A percentile compares a stretch with the other conserved stretches of the same genome.
phyloP scores from a whole-genome alignment of 768 basidiomycete species.

The Dacryopinax primogenitus region DNA sequence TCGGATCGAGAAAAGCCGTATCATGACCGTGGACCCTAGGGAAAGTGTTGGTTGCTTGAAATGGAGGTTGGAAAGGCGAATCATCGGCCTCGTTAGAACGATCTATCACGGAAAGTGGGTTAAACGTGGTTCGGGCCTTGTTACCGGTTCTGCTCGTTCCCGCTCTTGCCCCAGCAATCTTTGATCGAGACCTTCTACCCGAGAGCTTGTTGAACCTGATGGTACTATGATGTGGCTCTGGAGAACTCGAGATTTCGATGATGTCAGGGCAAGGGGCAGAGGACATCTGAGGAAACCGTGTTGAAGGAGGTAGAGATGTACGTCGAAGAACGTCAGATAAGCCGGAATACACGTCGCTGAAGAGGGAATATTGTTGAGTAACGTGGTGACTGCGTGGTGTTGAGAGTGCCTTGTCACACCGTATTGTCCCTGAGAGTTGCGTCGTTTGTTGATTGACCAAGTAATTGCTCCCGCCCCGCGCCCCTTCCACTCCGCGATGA shows the following conservation, averaged over 20 bases:
- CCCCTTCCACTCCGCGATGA: too few relatives aligned
- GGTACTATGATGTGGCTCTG: background rate
- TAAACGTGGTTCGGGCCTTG: background rate
- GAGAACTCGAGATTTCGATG: background rate
- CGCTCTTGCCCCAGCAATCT: background rate
- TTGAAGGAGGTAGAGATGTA: background rate
- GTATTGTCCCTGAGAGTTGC: background rate
- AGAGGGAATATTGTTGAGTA: background rate
- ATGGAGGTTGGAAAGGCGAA: background rate
- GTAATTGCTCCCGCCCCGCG: too few relatives aligned
- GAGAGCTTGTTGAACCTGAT: background rate
- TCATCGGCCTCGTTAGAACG: background rate
- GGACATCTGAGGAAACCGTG: background rate
- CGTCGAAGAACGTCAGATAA: background rate
- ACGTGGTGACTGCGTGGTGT: conserved; percentile 2
- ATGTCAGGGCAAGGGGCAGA: background rate
- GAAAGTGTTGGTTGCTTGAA: background rate
- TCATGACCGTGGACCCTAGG: too few relatives aligned
- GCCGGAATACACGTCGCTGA: background rate
- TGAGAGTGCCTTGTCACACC: background rate
- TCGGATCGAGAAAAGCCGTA: too few relatives aligned
- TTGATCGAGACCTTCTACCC: background rate
- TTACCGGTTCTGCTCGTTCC: background rate
- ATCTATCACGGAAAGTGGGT: background rate
- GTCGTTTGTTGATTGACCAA: too few relatives aligned